Conservation (phyloP, 768 basidiomycete species). For the Calocybe gangraenosa region DNA sequence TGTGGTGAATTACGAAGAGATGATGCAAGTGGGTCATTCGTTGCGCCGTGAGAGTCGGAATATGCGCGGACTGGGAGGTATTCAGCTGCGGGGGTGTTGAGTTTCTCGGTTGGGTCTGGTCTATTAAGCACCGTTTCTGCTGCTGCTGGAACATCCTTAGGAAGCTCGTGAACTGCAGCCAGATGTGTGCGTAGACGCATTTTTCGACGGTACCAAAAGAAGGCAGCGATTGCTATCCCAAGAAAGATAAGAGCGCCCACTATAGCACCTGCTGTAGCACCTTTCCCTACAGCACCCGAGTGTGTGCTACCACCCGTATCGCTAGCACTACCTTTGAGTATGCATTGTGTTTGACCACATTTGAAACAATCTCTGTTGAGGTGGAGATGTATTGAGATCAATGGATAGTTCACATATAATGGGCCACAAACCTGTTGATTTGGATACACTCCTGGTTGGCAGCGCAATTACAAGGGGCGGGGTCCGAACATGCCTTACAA, state of each 20-base stretch:
- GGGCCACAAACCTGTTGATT: constrained; percentile 47
- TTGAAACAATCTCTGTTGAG: constrained; percentile 49
- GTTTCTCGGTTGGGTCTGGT: constrained; percentile 77
- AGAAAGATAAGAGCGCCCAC: constrained; percentile 62
- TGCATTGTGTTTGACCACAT: constrained; percentile 54
- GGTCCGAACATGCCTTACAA: constrained; percentile 49
- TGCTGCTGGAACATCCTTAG: constrained; percentile 63
- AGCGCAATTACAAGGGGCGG: constrained; percentile 52
- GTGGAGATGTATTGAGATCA: background rate
- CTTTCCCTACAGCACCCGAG: constrained; percentile 50
- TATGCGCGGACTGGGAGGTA: constrained; percentile 45
- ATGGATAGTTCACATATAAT: constrained; percentile 6
- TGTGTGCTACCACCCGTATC: constrained; percentile 16
- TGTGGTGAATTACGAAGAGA: constrained; percentile 25
- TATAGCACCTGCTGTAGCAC: constrained; percentile 72
- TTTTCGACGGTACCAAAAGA: constrained; percentile 64
- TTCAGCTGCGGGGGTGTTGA: constrained; percentile 28
- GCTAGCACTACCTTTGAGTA: constrained; percentile 22
- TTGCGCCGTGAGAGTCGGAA: constrained; percentile 39
- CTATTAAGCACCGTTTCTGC: constrained; percentile 77
- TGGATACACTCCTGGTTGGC: constrained; percentile 54
- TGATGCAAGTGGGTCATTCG: constrained; percentile 48
- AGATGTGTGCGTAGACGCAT: constrained; percentile 35
- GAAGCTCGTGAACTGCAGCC: constrained; percentile 32
- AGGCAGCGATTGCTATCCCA: constrained; percentile 42